A percentile compares a stretch with the other conserved stretches of the same genome.
Evolutionary conservation across 2,329 filamentous ascomycete genomes (phyloP).

Genomic region (Stagonosporopsis tanaceti): DNA sequence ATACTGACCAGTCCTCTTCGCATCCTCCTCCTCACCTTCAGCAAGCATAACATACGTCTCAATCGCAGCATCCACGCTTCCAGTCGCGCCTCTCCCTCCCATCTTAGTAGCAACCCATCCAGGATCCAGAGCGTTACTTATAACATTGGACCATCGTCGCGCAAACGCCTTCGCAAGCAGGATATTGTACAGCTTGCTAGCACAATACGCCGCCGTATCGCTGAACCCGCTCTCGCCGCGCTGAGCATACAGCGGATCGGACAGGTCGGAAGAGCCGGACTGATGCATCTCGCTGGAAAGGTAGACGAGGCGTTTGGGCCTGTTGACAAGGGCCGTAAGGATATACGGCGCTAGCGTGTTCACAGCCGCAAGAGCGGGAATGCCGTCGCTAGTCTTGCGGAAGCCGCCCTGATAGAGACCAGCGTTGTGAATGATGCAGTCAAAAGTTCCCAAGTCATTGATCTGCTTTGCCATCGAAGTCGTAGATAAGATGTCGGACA

Average conservation of each 20-base stretch:
- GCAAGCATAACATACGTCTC: slow-evolving; percentile 60
- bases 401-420: slow-evolving; percentile 57
- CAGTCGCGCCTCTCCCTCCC: slow-evolving; percentile 59
- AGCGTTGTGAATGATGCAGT: slow-evolving; percentile 67
- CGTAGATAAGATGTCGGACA: slow-evolving; percentile 60
- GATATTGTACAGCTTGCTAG: slow-evolving; percentile 65
- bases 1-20: slow-evolving; percentile 50
- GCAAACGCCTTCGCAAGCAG: slow-evolving; percentile 65
- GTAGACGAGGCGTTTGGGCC: slow-evolving; percentile 61
- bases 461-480: slow-evolving; percentile 61
- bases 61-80: slow-evolving; percentile 57
- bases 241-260: slow-evolving; percentile 52
- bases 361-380: slow-evolving; percentile 62
- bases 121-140: slow-evolving; percentile 60
- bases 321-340: slow-evolving; percentile 60
- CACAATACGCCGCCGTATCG: slow-evolving; percentile 57
- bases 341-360: slow-evolving; percentile 68
- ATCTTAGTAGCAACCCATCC: slow-evolving; percentile 66
- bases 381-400: slow-evolving; percentile 55
- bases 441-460: slow-evolving; percentile 60
- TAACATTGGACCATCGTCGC: slow-evolving; percentile 54
- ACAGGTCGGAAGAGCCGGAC: slow-evolving; percentile 55
- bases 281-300: slow-evolving; percentile 62
- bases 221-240: slow-evolving; percentile 46
- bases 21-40: slow-evolving; percentile 47